These are phyloP conservation scores for Lentinula lateritia DNA, from an alignment of 768 basidiomycete species.

Conservation along the genomic window DNA sequence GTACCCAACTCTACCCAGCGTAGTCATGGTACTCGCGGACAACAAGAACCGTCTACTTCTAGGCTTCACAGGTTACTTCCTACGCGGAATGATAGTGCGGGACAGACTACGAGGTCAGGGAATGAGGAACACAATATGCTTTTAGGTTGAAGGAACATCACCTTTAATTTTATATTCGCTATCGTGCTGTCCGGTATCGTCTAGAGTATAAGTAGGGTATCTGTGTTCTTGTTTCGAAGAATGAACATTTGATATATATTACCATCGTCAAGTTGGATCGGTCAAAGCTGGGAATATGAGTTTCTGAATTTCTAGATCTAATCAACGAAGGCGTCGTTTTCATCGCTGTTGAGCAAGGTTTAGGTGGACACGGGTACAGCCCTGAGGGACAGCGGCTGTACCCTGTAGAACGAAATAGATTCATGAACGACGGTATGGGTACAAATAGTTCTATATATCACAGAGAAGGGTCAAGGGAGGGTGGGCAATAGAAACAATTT, in stretches of 20 bases:
- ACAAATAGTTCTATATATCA: too few relatives aligned
- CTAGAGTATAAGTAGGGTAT: neutral
- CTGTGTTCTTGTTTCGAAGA: neutral
- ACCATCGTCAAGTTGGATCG: neutral
- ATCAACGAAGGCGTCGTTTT: too few relatives aligned
- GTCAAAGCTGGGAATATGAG: neutral
- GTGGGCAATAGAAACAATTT: too few relatives aligned
- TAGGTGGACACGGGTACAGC: too few relatives aligned
- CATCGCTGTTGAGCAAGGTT: too few relatives aligned
- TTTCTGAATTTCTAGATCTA: neutral
- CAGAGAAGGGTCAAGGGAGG: too few relatives aligned
- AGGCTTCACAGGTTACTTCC: constrained; percentile 4
- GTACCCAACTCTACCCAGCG: constrained; percentile 2
- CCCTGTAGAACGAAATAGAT: too few relatives aligned
- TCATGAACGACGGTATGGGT: too few relatives aligned
- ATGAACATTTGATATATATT: neutral
- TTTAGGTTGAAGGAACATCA: neutral
- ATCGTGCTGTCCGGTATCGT: neutral
- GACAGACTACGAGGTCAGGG: neutral
- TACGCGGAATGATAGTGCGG: constrained; percentile 5
- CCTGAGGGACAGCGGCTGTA: too few relatives aligned
- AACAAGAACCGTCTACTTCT: neutral
- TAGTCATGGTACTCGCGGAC: neutral
- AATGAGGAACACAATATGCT: constrained; percentile 6
- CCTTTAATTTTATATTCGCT: neutral